Base-by-base conservation (phyloP, 139 green algal genomes). In the Picochlorum sp. region DNA sequence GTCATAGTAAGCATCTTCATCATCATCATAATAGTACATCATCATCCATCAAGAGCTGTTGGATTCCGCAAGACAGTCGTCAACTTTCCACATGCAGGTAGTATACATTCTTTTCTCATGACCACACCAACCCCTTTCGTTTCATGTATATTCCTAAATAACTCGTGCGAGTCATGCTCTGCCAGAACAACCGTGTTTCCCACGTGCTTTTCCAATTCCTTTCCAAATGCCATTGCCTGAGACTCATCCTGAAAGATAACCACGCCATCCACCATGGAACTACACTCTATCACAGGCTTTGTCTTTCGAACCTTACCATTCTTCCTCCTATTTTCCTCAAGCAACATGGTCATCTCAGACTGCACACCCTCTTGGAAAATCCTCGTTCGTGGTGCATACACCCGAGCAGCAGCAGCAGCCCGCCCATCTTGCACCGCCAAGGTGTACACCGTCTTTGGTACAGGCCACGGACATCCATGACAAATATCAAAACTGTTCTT, bases 361-460 rank as follows among this genome's bases (percentile, higher is more conserved):
- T 81, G 67, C 31, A 63, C 57, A 15, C 66, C 79, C 38, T 66
- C 26, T 66, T 68, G 45, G 16, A 34, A 21, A 24, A 89, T 56
- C 6, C 78, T 68, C 1, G 77, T 85, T 24, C 79, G 70, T 37
- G 90, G 69, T 4, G 67, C 82, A 70, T 88, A 86, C 47, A 54
- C 18, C 47, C n/a, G 47, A 54, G 18, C 47, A 26, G 11, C 18
- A 23, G 11, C 16, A 54, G 4, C 47, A 10, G 28, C 28, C 28
- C 56, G 41, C 31, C 14, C 24, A 13, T 58, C 15, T 50, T 57
- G 26, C 34, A 57, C 28, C 18, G 78, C 58, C 6, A 90, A 67
- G 14, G 89, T 71, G 61, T 74, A 91, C 6, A 91, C 70, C n/a
- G 77, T 65, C 38, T 73, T 70, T n/a, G 82, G 77, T 37, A 77